Evolutionary conservation across 129 eudicot species (phyloP).

Genomic region (Flaveria robusta): DNA sequence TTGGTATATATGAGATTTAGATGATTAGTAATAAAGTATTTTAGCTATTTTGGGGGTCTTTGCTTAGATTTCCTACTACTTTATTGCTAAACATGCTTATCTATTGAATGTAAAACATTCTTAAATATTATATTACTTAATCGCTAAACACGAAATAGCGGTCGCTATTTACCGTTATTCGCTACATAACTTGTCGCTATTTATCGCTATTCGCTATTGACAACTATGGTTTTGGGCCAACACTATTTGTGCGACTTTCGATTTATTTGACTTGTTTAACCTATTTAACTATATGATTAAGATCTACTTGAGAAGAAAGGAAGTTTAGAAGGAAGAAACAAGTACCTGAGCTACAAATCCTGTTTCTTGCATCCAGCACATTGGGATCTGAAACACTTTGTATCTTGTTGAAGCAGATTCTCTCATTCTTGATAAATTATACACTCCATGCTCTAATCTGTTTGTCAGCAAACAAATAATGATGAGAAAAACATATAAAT

Average conservation of each 20-base stretch:
- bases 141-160: too few species aligned
- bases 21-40: too few species aligned
- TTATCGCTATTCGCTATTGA: too few species aligned
- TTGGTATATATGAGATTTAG: too few species aligned
- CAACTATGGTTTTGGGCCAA: too few species aligned
- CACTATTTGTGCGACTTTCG: background rate
- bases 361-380: conserved; percentile 85
- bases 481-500: background rate
- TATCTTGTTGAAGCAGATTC: conserved; percentile 86
- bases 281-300: background rate
- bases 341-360: conserved; percentile 83
- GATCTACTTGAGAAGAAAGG: background rate
- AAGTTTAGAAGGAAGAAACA: conserved; percentile 5
- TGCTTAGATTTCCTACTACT: too few species aligned
- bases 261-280: background rate
- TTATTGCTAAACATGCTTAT: too few species aligned
- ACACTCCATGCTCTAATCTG: conserved; percentile 92
- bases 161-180: too few species aligned
- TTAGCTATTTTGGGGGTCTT: too few species aligned
- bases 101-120: too few species aligned
- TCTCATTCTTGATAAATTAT: conserved; percentile 84
- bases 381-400: conserved; percentile 73
- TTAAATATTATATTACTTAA: too few species aligned
- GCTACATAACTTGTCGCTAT: too few species aligned
- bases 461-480: conserved; percentile 15